Percentiles rank a stretch among this genome's conserved stretches.
These are phyloP conservation scores for Populus tomentosa DNA, from an alignment of 441 rosid species.

Conservation along the genomic window DNA sequence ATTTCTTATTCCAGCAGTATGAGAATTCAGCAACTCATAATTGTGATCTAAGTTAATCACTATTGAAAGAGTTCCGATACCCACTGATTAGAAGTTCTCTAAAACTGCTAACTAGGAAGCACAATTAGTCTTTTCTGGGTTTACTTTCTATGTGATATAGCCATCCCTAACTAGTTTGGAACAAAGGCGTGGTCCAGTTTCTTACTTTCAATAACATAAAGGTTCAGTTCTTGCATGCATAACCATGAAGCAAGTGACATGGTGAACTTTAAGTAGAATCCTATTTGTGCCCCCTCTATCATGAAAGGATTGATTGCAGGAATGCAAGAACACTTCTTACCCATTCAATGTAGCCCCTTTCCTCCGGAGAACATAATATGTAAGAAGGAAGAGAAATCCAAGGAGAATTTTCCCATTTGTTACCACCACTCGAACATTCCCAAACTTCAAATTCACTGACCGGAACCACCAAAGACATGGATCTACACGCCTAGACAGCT, in stretches of 20 bases:
- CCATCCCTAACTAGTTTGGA: not conserved
- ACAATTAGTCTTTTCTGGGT: not conserved
- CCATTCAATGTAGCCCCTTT: constrained; percentile 49
- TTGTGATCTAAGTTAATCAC: not conserved
- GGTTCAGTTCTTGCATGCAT: not conserved
- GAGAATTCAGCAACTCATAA: not conserved
- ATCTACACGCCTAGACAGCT: constrained; percentile 33
- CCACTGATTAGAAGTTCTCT: not conserved
- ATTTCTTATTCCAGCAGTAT: not conserved
- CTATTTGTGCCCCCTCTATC: not conserved
- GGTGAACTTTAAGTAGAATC: not conserved
- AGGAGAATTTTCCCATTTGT: constrained; percentile 62
- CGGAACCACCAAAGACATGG: constrained; percentile 19
- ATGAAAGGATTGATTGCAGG: not conserved
- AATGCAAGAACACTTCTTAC: constrained; percentile 34
- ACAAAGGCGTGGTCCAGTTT: not conserved
- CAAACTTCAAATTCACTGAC: not conserved
- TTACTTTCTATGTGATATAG: not conserved
- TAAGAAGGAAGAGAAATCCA: constrained; percentile 50
- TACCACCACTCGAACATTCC: not conserved
- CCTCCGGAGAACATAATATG: constrained; percentile 43
- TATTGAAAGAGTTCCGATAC: not conserved
- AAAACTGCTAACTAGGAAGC: not conserved
- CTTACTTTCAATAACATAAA: not conserved
- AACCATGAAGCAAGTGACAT: not conserved